These are phyloP conservation scores for Naegleria lovaniensis DNA, from an alignment of 208 protist genomes.

Conservation along the genomic window DNA sequence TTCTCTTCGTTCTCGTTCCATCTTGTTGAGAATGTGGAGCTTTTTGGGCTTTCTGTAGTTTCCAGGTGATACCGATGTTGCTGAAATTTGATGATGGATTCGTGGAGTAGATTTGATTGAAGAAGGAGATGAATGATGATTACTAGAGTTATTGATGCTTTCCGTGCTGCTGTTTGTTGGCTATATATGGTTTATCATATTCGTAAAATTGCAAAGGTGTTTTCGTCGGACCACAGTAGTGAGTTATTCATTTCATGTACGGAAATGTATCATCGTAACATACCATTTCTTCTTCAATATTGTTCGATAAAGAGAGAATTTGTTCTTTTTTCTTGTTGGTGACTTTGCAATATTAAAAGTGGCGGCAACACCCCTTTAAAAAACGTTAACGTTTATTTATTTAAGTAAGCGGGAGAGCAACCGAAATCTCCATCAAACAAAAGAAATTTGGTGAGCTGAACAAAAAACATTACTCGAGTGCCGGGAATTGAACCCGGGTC, in stretches of 20 bases:
- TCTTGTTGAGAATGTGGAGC: background rate
- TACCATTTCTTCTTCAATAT: too few species aligned
- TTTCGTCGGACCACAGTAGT: too few species aligned
- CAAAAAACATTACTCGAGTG: too few species aligned
- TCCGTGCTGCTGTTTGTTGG: background rate
- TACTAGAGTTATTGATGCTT: background rate
- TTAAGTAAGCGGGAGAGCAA: background rate
- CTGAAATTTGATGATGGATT: background rate
- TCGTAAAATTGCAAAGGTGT: background rate
- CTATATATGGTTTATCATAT: background rate
- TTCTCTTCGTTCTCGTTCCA: background rate
- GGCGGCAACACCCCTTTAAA: background rate
- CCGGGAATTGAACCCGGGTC: too few species aligned
- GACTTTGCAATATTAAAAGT: background rate
- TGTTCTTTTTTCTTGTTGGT: background rate
- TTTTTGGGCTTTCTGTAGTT: background rate
- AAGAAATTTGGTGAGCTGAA: too few species aligned
- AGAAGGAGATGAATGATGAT: background rate
- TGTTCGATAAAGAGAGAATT: too few species aligned
- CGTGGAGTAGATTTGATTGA: background rate
- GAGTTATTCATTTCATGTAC: too few species aligned
- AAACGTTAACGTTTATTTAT: background rate
- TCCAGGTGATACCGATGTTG: background rate
- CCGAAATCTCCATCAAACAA: too few species aligned
- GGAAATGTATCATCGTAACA: too few species aligned